A percentile compares a stretch with the other conserved stretches of the same genome.
Conservation (phyloP, 495 filamentous ascomycete genomes). For the Cryomyces antarcticus region DNA sequence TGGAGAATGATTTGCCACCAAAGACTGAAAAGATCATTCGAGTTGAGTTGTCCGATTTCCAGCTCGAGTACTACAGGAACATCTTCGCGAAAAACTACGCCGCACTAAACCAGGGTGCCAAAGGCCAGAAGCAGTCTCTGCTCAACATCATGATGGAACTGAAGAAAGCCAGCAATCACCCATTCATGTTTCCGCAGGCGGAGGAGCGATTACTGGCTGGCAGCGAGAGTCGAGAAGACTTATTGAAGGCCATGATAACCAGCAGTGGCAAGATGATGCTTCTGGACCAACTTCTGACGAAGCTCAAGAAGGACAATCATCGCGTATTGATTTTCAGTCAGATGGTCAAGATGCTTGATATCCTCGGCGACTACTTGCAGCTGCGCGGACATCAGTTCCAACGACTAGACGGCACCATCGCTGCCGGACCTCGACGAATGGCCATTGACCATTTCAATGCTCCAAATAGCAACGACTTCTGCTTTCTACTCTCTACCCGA, state of each 20-base stretch:
- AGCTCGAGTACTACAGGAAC: constrained; percentile 96
- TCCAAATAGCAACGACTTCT: constrained; percentile 81
- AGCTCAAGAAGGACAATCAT: constrained; percentile 77
- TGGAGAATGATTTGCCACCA: constrained; percentile 84
- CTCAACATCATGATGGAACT: constrained; percentile 99
- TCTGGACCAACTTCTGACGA: constrained; percentile 76
- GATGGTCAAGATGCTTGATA: constrained; percentile 98
- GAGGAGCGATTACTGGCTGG: constrained; percentile 70
- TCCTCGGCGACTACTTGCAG: constrained; percentile 80
- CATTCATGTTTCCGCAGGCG: constrained; percentile 88
- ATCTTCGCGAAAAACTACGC: constrained; percentile 94
- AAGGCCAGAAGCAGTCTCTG: constrained; percentile 79
- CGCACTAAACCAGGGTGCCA: constrained; percentile 72
- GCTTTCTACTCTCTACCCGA: constrained; percentile 84
- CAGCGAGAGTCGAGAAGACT: constrained; percentile 61
- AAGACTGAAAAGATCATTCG: constrained; percentile 98
- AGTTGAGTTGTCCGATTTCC: constrained; percentile 85
- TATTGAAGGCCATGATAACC: constrained; percentile 73
- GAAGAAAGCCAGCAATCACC: constrained; percentile 97
- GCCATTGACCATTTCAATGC: constrained; percentile 98
- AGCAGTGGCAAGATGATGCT: constrained; percentile 99
- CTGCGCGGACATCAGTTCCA: constrained; percentile 82
- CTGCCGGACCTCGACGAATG: constrained; percentile 59
- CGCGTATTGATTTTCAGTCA: constrained; percentile 96
- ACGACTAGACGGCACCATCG: constrained; percentile 84